Percentiles rank a stretch among this genome's conserved stretches.
These are phyloP conservation scores for Termitomyces sp. DNA, from an alignment of 768 basidiomycete species.

Conservation along the genomic window DNA sequence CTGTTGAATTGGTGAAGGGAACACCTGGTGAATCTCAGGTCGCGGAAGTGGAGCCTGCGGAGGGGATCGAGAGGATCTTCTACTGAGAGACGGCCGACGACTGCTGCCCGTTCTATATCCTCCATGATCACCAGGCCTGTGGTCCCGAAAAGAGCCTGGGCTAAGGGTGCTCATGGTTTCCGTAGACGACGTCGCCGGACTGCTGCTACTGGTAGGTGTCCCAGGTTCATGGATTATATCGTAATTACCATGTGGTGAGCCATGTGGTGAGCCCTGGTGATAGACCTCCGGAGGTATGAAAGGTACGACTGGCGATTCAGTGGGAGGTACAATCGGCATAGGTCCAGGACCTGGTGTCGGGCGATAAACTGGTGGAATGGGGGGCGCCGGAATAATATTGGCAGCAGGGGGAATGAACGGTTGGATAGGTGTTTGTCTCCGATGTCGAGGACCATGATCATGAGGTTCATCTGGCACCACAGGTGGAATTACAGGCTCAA, in stretches of 20 bases:
- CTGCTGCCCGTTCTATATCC: background rate
- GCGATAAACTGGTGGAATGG: conserved; percentile 13
- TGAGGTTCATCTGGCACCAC: conserved; percentile 10
- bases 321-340: conserved; percentile 10
- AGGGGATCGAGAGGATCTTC: conserved; percentile 1
- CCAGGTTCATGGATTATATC: background rate
- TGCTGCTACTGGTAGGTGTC: background rate
- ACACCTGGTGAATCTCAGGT: conserved; percentile 8
- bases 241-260: background rate
- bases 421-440: background rate
- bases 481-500: conserved; percentile 29
- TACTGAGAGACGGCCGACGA: background rate
- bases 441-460: background rate
- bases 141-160: background rate
- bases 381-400: conserved; percentile 9
- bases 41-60: background rate
- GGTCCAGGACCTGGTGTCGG: conserved; percentile 9
- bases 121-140: background rate
- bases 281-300: conserved; percentile 10
- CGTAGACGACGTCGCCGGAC: background rate
- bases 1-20: conserved; percentile 7
- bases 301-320: background rate
- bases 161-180: background rate
- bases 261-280: background rate
- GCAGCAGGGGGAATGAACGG: conserved; percentile 12